phyloP scores from a whole-genome alignment of 495 filamentous ascomycete species.

The Monascus purpureus region DNA sequence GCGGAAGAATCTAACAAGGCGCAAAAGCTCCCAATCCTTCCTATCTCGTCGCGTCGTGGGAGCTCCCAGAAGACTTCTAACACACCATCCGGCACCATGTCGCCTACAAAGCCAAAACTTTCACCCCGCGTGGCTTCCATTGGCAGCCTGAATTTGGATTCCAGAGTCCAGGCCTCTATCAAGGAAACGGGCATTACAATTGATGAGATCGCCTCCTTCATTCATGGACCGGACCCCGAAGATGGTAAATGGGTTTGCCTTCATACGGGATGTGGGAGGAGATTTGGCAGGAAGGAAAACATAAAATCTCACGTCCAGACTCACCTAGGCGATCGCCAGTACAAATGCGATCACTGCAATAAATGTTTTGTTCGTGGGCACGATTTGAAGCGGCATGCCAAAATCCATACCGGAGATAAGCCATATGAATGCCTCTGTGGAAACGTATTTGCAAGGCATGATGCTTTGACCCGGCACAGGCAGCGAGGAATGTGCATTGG shows the following conservation, averaged over 20 bases:
- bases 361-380: slow-evolving; percentile 96
- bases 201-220: slow-evolving; percentile 77
- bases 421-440: slow-evolving; percentile 85
- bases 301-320: slow-evolving; percentile 97
- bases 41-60: slow-evolving; percentile 12
- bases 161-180: slow-evolving; percentile 35
- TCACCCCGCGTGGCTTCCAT: slow-evolving; percentile 27
- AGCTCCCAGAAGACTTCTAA: slow-evolving; percentile 5
- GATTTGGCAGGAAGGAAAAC: slow-evolving; percentile 89
- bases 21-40: slow-evolving; percentile 17
- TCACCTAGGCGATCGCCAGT: slow-evolving; percentile 90
- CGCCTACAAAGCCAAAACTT: slow-evolving; percentile 17
- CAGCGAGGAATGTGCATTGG: slow-evolving; percentile 93
- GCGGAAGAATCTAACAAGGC: slow-evolving; percentile 14
- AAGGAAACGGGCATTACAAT: slow-evolving; percentile 67
- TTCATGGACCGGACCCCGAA: slow-evolving; percentile 59
- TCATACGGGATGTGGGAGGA: slow-evolving; percentile 65
- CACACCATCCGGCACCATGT: slow-evolving; percentile 10
- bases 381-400: slow-evolving; percentile 90
- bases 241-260: slow-evolving; percentile 75
- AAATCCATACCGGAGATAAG: slow-evolving; percentile 89
- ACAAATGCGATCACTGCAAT: slow-evolving; percentile 70
- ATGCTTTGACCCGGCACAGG: slow-evolving; percentile 85
- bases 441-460: slow-evolving; percentile 81
- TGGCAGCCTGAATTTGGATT: slow-evolving; percentile 32